A percentile compares a stretch with the other conserved stretches of the same genome.
Evolutionary conservation across 768 basidiomycete species (phyloP).

Genomic region (Leccinum olivaceopallidum): DNA sequence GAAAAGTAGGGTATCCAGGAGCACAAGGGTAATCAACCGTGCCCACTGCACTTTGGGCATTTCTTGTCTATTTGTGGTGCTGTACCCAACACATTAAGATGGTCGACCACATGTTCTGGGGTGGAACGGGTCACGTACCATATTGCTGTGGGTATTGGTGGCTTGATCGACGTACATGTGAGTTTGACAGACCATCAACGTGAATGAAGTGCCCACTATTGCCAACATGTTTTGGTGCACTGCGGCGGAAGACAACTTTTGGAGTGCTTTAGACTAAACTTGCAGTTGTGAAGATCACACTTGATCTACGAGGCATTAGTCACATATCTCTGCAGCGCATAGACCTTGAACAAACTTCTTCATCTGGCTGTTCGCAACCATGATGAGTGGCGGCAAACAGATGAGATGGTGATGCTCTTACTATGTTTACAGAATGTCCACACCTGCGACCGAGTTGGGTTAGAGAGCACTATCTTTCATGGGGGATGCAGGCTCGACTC

Average conservation of each 20-base stretch:
- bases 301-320: conserved; percentile 49
- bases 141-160: conserved; percentile 69
- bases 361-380: conserved; percentile 47
- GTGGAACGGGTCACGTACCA: conserved; percentile 36
- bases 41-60: conserved; percentile 45
- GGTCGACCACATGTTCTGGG: conserved; percentile 2
- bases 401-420: conserved; percentile 26
- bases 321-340: not conserved
- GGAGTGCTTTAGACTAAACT: conserved; percentile 62
- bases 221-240: conserved; percentile 64
- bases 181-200: conserved; percentile 8
- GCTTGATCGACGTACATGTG: conserved; percentile 32
- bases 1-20: conserved; percentile 8
- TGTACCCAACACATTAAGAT: conserved; percentile 23
- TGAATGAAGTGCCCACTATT: conserved; percentile 51
- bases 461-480: conserved; percentile 1
- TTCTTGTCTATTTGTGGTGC: conserved; percentile 60
- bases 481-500: conserved; percentile 20
- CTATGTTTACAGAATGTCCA: conserved; percentile 53
- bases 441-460: conserved; percentile 39
- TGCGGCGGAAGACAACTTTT: conserved; percentile 47
- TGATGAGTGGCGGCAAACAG: conserved; percentile 8
- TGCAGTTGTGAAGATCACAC: conserved; percentile 59
- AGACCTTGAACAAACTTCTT: conserved; percentile 43
- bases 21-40: conserved; percentile 16